Conservation (phyloP, 371 early-diverging fungal species). For the Caulochytrium protostelioides region DNA sequence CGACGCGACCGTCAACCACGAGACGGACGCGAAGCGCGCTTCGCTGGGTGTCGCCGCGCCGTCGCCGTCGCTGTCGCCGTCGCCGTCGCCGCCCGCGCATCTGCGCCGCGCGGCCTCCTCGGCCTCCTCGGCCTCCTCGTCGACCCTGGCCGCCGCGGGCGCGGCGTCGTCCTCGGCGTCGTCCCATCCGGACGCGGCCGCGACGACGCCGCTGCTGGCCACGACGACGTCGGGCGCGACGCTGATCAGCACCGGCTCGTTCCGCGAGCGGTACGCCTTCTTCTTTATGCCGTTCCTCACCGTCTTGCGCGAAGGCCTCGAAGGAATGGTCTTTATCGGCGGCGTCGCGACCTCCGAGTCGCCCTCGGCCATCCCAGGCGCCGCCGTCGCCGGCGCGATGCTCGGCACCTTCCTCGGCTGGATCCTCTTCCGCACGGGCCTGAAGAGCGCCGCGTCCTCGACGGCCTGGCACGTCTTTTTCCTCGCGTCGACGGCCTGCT, state of each 20-base stretch:
- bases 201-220: constrained; percentile 30
- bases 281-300: constrained; percentile 57
- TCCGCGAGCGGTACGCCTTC: constrained; percentile 42
- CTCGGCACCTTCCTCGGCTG: constrained; percentile 42
- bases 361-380: constrained; percentile 47
- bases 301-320: constrained; percentile 57
- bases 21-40: no score
- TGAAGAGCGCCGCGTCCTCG: constrained; percentile 1
- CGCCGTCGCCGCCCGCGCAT: no score
- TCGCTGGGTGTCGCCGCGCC: no score
- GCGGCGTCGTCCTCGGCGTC: not conserved
- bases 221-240: no score
- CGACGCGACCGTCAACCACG: no score
- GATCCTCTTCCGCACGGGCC: constrained; percentile 34
- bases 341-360: constrained; percentile 46
- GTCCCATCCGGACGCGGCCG: not conserved
- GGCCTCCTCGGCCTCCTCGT: not conserved
- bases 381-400: constrained; percentile 41
- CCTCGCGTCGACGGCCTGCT: constrained; percentile 38
- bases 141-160: not conserved
- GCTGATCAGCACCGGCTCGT: no score
- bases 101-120: no score
- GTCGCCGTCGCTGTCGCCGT: no score
- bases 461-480: constrained; percentile 50
- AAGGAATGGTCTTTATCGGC: constrained; percentile 56